Conservation (phyloP, 331 rosid species). For the Malus hybrid region DNA sequence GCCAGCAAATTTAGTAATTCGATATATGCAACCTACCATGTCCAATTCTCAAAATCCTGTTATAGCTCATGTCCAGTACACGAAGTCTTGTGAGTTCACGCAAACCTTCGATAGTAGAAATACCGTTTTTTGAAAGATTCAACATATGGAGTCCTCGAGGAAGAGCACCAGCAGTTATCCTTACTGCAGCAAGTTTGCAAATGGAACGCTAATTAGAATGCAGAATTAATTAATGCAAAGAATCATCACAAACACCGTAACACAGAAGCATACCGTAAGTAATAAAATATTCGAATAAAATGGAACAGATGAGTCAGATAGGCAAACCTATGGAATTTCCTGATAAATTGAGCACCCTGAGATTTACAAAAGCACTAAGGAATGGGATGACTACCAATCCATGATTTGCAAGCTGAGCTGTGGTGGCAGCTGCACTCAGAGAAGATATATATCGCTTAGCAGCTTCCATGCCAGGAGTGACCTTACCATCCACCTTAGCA, state of each 20-base stretch:
- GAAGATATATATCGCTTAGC: conserved; percentile 83
- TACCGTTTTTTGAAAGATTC: conserved; percentile 81
- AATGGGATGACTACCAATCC: conserved; percentile 85
- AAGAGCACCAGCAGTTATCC: conserved; percentile 80
- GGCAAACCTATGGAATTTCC: conserved; percentile 80
- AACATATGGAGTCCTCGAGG: conserved; percentile 86
- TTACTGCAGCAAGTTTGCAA: conserved; percentile 44
- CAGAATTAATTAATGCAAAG: not conserved
- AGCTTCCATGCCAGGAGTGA: conserved; percentile 72
- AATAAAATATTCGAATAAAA: conserved; percentile 1
- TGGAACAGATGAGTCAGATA: not conserved
- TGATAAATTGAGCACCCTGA: conserved; percentile 77
- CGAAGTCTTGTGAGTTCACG: conserved; percentile 95
- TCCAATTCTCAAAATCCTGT: conserved; percentile 74
- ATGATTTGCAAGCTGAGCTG: conserved; percentile 77
- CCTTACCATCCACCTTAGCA: conserved; percentile 38
- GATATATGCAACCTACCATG: conserved; percentile 53
- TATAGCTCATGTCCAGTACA: conserved; percentile 78
- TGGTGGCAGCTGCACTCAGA: conserved; percentile 52
- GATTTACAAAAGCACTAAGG: conserved; percentile 71
- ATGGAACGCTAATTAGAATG: not conserved
- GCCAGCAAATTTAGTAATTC: not conserved
- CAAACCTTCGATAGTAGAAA: conserved; percentile 74
- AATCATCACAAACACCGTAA: not conserved
- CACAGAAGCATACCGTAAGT: not conserved